Conservation (phyloP, 2,329 filamentous ascomycete genomes). For the Tolypocladium endophyticum region DNA sequence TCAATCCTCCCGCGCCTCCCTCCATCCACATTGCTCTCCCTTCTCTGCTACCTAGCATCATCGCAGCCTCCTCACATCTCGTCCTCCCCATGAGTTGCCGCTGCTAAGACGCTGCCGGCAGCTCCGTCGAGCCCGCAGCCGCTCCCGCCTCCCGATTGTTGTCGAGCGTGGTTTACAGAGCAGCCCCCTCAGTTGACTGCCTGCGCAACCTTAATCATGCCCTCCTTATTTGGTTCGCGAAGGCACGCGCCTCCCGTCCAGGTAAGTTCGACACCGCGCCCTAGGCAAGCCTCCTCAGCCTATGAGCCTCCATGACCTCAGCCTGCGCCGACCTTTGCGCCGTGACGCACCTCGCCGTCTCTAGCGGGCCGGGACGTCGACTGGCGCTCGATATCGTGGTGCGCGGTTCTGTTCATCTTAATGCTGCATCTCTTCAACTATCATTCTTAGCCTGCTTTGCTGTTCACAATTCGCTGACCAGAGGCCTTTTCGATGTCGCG, state of each 20-base stretch:
- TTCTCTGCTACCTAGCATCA: not conserved
- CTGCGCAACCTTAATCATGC: constrained; percentile 1
- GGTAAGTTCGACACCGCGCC: constrained; percentile 1
- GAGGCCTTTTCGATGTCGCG: constrained; percentile 6
- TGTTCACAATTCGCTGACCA: constrained; percentile 10
- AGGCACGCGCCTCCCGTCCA: constrained; percentile 4
- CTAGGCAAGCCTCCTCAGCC: not conserved
- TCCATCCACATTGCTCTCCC: not conserved
- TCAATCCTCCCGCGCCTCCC: not conserved
- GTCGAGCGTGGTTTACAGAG: not conserved
- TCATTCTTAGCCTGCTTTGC: constrained; percentile 1
- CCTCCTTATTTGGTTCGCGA: constrained; percentile 2
- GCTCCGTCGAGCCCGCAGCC: not conserved
- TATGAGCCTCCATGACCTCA: not conserved
- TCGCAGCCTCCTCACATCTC: not conserved
- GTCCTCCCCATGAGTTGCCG: not conserved
- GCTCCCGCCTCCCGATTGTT: not conserved
- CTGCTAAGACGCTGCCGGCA: not conserved
- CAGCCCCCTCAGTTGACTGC: not conserved
- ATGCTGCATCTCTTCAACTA: not conserved
- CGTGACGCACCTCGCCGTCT: not conserved
- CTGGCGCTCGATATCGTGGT: not conserved
- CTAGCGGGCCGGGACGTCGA: not conserved
- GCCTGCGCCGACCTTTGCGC: not conserved
- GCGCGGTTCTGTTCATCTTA: not conserved